Conservation (phyloP, 2,329 filamentous ascomycete species). For the Colletotrichum cuscutae region DNA sequence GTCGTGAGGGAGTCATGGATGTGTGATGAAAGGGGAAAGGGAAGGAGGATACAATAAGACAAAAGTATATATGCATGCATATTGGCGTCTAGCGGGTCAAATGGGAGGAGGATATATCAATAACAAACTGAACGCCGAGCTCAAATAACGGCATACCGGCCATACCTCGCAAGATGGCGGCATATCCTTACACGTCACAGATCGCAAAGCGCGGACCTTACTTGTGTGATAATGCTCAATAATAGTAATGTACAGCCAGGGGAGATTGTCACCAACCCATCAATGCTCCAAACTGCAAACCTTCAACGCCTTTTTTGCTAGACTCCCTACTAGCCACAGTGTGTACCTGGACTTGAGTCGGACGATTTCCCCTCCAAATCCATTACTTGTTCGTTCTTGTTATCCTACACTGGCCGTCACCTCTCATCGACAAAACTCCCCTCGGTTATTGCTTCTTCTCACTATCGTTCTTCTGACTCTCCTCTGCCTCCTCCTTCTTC, state of each 20-base stretch:
- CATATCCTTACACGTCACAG: neutral
- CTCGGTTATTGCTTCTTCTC: constrained; percentile 31
- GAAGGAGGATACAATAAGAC: neutral
- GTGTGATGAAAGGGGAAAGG: neutral
- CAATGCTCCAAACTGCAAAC: neutral
- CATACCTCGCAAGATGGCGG: neutral
- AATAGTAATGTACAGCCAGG: constrained; percentile 25
- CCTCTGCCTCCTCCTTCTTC: constrained; percentile 41
- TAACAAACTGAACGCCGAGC: neutral
- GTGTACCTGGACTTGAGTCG: neutral
- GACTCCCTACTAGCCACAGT: neutral
- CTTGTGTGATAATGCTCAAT: neutral
- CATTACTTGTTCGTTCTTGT: neutral
- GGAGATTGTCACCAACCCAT: constrained; percentile 14
- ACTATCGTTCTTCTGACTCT: constrained; percentile 26
- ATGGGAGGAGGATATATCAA: neutral
- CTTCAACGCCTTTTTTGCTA: neutral
- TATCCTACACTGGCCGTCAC: constrained; percentile 2
- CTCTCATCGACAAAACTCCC: neutral
- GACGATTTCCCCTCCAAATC: neutral
- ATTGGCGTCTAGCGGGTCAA: constrained; percentile 26
- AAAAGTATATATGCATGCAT: neutral
- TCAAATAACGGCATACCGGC: neutral
- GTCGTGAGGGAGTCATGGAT: neutral
- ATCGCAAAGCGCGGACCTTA: constrained; percentile 2